Base-by-base conservation (phyloP, 306 rosid species). In the Inga leiocalycina region DNA sequence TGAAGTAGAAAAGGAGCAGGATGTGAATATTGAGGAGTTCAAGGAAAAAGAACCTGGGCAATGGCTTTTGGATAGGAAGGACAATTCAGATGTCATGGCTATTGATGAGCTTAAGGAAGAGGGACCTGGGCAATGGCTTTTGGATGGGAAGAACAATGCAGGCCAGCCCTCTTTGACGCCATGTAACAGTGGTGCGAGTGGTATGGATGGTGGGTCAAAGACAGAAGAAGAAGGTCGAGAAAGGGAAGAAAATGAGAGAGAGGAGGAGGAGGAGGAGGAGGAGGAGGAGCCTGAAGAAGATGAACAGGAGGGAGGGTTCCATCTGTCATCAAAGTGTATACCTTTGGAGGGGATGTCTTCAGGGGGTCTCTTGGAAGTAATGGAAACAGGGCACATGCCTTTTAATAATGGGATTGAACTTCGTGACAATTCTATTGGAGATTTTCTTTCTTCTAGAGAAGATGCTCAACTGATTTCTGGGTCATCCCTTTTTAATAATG, bases 381-480 rank as follows among this genome's bases (percentile, higher is more conserved):
- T 92, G 93, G 98, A 89, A 22, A 84, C 81, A 30, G 87, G 4
- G 1, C 90, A 83, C 34, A 86, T 84, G 84, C 86, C 92, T 80
- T 90, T 84, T 79, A 65, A 71, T 84, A 79, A 97, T 22, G 97
- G 91, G 59, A 89, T 96, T 90, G 86, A 89, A 70, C 89, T 95
- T 74, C 92, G 85, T 14, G 93, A 90, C 84, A 88, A 84, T 74
- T 81, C 89, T 5, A 79, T 86, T 0, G 91, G 89, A 65, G 95
- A 87, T 24, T 93, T 94, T 84, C 87, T 89, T 65, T 84, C 94
- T 13, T 46, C 93, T 17, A 91, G 97, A 83, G 97, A 93, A 74
- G 97, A 94, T 77, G 35, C 75, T 54, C 85, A 88, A 67, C 87
- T 92, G 90, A 81, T 82, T 72, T 19, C 91, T 77, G 88, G 92